Evolutionary conservation across 345 rosid genomes (phyloP), one percentile per base, ranked within the genome.

Genomic region (Salix exigua): DNA sequence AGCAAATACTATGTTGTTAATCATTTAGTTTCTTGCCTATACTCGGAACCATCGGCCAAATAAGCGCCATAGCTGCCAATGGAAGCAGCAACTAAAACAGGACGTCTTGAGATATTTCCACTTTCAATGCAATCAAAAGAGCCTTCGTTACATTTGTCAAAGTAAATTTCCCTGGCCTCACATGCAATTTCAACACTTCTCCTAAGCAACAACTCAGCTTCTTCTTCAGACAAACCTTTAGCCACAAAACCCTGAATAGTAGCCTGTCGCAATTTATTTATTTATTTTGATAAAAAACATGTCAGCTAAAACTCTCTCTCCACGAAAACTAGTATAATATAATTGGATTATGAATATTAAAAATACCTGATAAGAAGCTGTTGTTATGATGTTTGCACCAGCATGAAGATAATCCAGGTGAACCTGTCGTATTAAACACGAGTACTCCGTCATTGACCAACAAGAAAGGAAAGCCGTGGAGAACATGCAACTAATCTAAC

Each of bases 41-140:
- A 94, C 78, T 94, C 98, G 4, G 98, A 92, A 11, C 97, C 98
- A 85, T 92, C 97, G 30, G 97, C 94, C 80, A 94, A 87, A 87
- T 88, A 91, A 82, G 97, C 98, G 16, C 97, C 98, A 76, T 94
- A 94, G 86, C 97, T 94, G 73, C 98, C 97, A 16, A 94, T 87
- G n/a, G 97, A 94, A 71, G 95, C 97, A 58, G 97, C 97, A 9
- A 94, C 88, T 7, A 94, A 81, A 83, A 92, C 71, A 0, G 98
- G 97, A 48, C 84, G 87, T 33, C 72, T 78, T 11, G 87, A 58
- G 35, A 50, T 21, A 7, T 69, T 76, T 74, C 75, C 86, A 68
- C 44, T 74, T 66, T 84, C 85, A 1, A 74, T 23, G 46, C 79
- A 86, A 81, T 91, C 91, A 87, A 83, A 81, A 28, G 91, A 89